Evolutionary conservation across 1,284 basidiomycete genomes (phyloP).

Genomic region (Athelia psychrophila): DNA sequence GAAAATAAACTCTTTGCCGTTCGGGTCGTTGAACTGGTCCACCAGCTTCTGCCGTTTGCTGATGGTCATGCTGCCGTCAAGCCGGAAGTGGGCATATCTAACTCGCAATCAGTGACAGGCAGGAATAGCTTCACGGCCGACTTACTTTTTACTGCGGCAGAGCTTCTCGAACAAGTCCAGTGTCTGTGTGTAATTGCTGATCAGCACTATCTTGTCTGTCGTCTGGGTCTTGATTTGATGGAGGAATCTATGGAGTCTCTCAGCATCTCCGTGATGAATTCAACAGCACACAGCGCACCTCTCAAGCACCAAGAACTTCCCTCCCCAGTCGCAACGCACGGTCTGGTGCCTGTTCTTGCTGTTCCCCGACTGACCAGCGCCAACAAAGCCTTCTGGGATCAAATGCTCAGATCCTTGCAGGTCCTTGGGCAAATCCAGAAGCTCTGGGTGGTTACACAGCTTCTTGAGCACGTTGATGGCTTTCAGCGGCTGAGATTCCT

Average conservation of each 20-base stretch:
- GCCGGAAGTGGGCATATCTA: constrained; percentile 90
- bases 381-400: constrained; percentile 82
- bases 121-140: constrained; percentile 1
- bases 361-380: constrained; percentile 41
- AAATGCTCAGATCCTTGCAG: constrained; percentile 82
- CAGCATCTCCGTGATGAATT: background rate
- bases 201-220: constrained; percentile 97
- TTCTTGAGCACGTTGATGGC: constrained; percentile 98
- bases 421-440: constrained; percentile 87
- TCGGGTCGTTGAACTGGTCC: constrained; percentile 96
- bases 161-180: constrained; percentile 92
- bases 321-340: constrained; percentile 80
- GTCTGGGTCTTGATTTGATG: constrained; percentile 80
- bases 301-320: constrained; percentile 94
- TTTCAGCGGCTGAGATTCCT: constrained; percentile 93
- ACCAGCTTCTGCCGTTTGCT: constrained; percentile 97
- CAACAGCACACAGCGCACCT: constrained; percentile 46
- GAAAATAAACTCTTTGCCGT: constrained; percentile 94
- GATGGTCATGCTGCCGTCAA: constrained; percentile 94
- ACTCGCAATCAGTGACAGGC: constrained; percentile 4
- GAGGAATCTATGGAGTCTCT: constrained; percentile 66
- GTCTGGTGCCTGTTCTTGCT: constrained; percentile 45
- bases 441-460: constrained; percentile 95
- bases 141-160: constrained; percentile 79
- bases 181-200: constrained; percentile 98